Conservation (phyloP, 495 filamentous ascomycete genomes). For the Wilcoxina mikolae region DNA sequence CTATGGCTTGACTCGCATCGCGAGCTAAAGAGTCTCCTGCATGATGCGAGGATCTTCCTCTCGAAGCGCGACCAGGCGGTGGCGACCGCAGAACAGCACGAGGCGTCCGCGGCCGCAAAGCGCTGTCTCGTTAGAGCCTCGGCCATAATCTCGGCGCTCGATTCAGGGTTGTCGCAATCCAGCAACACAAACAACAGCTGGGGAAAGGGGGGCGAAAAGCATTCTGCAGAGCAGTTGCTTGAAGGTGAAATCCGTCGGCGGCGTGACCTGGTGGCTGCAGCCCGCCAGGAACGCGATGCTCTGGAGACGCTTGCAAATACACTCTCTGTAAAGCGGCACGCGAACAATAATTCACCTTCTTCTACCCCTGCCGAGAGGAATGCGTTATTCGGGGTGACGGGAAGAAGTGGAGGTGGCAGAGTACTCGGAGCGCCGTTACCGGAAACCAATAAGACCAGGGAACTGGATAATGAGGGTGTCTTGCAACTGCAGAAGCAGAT, state of each 20-base stretch:
- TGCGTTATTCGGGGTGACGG: slow-evolving; percentile 38
- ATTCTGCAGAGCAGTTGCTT: slow-evolving; percentile 39
- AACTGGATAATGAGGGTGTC: slow-evolving; percentile 81
- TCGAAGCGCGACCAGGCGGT: slow-evolving; percentile 38
- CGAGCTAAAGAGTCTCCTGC: slow-evolving; percentile 67
- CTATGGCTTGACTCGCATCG: slow-evolving; percentile 78
- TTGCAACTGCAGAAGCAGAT: slow-evolving; percentile 68
- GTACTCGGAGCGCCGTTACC: slow-evolving; percentile 62
- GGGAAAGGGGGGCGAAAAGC: slow-evolving; percentile 29
- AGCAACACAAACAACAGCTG: slow-evolving; percentile 29
- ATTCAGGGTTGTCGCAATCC: slow-evolving; percentile 51
- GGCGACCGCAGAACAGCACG: slow-evolving; percentile 50
- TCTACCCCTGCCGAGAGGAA: slow-evolving; percentile 38
- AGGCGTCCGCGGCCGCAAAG: slow-evolving; percentile 71
- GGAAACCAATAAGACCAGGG: slow-evolving; percentile 76
- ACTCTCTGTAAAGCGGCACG: slow-evolving; percentile 39
- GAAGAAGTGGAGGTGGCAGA: slow-evolving; percentile 32
- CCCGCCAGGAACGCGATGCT: slow-evolving; percentile 70
- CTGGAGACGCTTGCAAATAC: slow-evolving; percentile 66
- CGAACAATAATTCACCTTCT: slow-evolving; percentile 31
- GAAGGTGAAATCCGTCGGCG: slow-evolving; percentile 78
- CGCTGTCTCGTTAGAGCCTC: slow-evolving; percentile 61
- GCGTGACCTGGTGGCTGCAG: slow-evolving; percentile 61
- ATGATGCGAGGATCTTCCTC: slow-evolving; percentile 47
- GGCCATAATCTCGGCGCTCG: slow-evolving; percentile 49